phyloP scores from a whole-genome alignment of 75 land plant species.

The Picea sitchensis region DNA sequence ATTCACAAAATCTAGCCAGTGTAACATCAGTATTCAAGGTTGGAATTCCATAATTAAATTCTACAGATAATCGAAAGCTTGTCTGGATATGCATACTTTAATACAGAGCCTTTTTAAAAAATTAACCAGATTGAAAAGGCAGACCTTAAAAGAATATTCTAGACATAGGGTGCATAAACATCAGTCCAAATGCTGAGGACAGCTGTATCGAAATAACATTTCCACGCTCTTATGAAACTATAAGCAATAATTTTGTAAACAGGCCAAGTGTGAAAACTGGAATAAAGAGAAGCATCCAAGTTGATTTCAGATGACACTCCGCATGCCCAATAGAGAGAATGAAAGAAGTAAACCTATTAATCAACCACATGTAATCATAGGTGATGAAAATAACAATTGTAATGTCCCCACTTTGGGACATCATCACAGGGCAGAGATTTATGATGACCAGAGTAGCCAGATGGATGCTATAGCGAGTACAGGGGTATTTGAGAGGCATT shows the following conservation, averaged over 20 bases:
- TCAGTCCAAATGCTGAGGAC: neutral
- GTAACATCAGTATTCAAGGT: neutral
- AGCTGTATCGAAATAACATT: neutral
- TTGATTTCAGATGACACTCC: neutral
- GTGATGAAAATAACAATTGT: too few species aligned
- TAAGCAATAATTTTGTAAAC: neutral
- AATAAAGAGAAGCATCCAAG: neutral
- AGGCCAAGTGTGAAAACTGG: neutral
- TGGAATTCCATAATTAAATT: neutral
- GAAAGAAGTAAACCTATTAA: too few species aligned
- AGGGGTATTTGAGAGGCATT: too few species aligned
- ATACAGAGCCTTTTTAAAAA: neutral
- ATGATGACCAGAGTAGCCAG: too few species aligned
- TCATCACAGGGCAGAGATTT: too few species aligned
- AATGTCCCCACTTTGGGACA: too few species aligned
- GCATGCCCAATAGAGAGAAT: neutral
- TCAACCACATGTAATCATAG: too few species aligned
- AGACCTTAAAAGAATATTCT: neutral
- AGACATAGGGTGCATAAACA: neutral
- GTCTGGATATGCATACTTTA: neutral
- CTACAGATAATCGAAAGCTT: neutral
- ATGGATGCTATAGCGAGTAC: too few species aligned
- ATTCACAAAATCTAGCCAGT: neutral
- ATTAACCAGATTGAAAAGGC: neutral
- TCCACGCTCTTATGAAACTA: neutral